Evolutionary conservation across 2,329 filamentous ascomycete genomes (phyloP).

Genomic region (Hymenoscyphus infarciens): DNA sequence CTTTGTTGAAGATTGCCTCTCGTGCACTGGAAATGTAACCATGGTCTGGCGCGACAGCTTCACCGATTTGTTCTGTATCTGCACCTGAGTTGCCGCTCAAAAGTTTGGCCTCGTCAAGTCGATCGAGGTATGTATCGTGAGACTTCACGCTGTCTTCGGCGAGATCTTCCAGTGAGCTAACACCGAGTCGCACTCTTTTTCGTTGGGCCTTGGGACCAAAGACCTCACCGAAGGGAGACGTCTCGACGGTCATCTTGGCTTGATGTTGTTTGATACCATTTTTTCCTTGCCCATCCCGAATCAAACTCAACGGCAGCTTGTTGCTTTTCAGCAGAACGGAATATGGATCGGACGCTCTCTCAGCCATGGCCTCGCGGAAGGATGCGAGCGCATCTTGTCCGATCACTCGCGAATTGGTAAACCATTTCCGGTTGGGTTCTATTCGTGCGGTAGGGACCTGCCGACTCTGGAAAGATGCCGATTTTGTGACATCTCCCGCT

Average conservation of each 20-base stretch:
- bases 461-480: slow-evolving; percentile 77
- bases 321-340: slow-evolving; percentile 94
- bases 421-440: slow-evolving; percentile 97
- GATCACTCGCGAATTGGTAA: slow-evolving; percentile 87
- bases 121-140: slow-evolving; percentile 77
- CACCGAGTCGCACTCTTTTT: slow-evolving; percentile 86
- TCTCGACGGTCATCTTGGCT: slow-evolving; percentile 91
- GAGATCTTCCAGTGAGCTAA: slow-evolving; percentile 76
- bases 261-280: slow-evolving; percentile 89
- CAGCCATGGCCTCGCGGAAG: slow-evolving; percentile 89
- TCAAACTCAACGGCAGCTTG: slow-evolving; percentile 93
- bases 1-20: slow-evolving; percentile 89
- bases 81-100: slow-evolving; percentile 66
- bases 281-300: slow-evolving; percentile 71
- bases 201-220: slow-evolving; percentile 93
- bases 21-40: slow-evolving; percentile 59
- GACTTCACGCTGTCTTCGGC: slow-evolving; percentile 76
- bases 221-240: slow-evolving; percentile 77
- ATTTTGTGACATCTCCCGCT: slow-evolving; percentile 77
- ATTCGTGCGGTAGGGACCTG: slow-evolving; percentile 81
- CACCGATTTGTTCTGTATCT: slow-evolving; percentile 45
- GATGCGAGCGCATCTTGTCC: slow-evolving; percentile 82
- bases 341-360: slow-evolving; percentile 86
- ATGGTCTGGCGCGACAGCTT: slow-evolving; percentile 40
- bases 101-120: slow-evolving; percentile 72